A percentile compares a stretch with the other conserved stretches of the same genome.
phyloP scores from a whole-genome alignment of 768 basidiomycete species.

The Kwoniella dendrophila region DNA sequence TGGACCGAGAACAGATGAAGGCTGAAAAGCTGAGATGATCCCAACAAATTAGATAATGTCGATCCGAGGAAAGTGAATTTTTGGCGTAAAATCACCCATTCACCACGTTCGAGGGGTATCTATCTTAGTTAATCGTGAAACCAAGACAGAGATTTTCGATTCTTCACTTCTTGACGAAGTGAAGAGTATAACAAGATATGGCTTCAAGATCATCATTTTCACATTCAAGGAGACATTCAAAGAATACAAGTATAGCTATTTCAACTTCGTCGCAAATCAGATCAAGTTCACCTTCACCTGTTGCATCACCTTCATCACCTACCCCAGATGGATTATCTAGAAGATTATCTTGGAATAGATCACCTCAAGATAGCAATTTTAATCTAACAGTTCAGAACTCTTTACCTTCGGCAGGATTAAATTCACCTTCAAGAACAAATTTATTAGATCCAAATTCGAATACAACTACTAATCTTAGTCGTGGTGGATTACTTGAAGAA shows the following conservation, averaged over 20 bases:
- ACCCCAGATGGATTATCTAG: constrained; percentile 35
- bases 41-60: no score
- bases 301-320: constrained; percentile 40
- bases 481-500: constrained; percentile 8
- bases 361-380: constrained; percentile 4
- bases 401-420: no score
- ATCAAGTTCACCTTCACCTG: constrained; percentile 31
- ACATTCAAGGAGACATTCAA: constrained; percentile 8
- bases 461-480: background rate
- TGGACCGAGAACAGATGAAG: no score
- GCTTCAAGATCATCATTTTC: background rate
- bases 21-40: no score
- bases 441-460: constrained; percentile 7
- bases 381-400: background rate
- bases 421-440: constrained; percentile 13
- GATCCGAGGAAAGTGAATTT: no score
- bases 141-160: no score
- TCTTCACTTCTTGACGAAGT: background rate
- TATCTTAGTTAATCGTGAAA: no score
- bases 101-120: no score
- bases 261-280: constrained; percentile 26
- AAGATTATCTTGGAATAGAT: constrained; percentile 40
- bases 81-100: no score
- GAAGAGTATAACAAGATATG: constrained; percentile 1
- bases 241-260: constrained; percentile 21